Base-by-base conservation (phyloP, 176 grass and related monocot species). In the Aegilops bicornis region DNA sequence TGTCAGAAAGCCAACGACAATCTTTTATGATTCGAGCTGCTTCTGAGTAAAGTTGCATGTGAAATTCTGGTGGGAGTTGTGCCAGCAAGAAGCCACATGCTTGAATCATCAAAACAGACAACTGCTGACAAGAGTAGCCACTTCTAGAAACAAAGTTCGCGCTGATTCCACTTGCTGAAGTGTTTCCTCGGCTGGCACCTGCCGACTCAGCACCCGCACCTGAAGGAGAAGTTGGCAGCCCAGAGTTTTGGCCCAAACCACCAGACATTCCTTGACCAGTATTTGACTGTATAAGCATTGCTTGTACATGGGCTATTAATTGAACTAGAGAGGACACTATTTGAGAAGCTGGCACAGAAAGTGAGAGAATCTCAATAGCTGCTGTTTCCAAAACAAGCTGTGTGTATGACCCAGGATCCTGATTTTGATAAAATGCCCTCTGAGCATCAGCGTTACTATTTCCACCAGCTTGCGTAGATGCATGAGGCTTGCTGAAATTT, bases 311-410 rank as follows among this genome's bases (percentile, higher is more conserved):
- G 4, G 90, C 92, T 83, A 99, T 84, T 76, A 99, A 91, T 88
- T 99, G 97, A 82, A 99, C 92, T 36, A 99, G 85, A 69, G 94
- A 96, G 48, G 92, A 86, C 61, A 99, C 92, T 58, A 96, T 94
- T 82, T 94, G 94, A 84, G 90, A 86, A 82, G 90, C 80, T 66
- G 90, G 79, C 36, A 87, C 91, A 86, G 92, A 83, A 88, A 96
- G 92, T 79, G 97, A 96, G 25, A 96, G 97, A 84, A 99, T 98
- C 84, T 99, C 94, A 85, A 99, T 96, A 77, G 86, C 94, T 65
- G 97, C 97, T 82, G 97, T 99, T 96, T 94, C 97, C 72, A 99
- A 86, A 79, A 99, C 92, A 82, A 99, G 93, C 68, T 99, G 97
- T 8, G 97, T 96, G 86, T 99, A 96, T 24, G 94, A 96, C 13